phyloP scores from a whole-genome alignment of 2,329 filamentous ascomycete species.

The Penicillium decumbens region DNA sequence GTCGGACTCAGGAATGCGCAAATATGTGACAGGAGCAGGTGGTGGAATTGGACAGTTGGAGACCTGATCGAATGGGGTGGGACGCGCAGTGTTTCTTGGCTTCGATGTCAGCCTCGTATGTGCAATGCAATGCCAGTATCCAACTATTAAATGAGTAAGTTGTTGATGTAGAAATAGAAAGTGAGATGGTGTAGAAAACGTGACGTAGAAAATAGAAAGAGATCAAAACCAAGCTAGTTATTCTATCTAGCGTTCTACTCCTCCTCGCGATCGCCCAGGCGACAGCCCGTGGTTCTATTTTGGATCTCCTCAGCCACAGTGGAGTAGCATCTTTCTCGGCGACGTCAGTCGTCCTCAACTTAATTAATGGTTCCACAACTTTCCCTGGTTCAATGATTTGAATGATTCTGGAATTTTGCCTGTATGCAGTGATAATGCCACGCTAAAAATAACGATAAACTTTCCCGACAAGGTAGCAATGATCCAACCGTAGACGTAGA shows the following conservation, averaged over 20 bases:
- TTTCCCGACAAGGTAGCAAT: background rate
- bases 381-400: background rate
- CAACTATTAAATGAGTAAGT: too few relatives aligned
- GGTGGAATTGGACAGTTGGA: background rate
- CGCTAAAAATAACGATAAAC: background rate
- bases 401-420: too few relatives aligned
- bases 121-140: background rate
- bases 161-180: too few relatives aligned
- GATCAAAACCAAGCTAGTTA: background rate
- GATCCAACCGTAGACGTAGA: background rate
- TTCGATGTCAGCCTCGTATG: constrained; percentile 5
- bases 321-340: constrained; percentile 4
- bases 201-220: background rate
- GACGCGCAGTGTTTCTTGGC: constrained; percentile 4
- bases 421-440: background rate
- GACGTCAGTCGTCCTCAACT: background rate
- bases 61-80: background rate
- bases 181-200: too few relatives aligned
- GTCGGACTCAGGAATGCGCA: constrained; percentile 1
- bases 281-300: constrained; percentile 26
- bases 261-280: constrained; percentile 23
- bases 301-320: constrained; percentile 20
- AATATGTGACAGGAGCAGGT: background rate
- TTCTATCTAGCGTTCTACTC: background rate
- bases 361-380: background rate